Conservation (phyloP, 2,329 filamentous ascomycete genomes). For the Apiospora hydei region DNA sequence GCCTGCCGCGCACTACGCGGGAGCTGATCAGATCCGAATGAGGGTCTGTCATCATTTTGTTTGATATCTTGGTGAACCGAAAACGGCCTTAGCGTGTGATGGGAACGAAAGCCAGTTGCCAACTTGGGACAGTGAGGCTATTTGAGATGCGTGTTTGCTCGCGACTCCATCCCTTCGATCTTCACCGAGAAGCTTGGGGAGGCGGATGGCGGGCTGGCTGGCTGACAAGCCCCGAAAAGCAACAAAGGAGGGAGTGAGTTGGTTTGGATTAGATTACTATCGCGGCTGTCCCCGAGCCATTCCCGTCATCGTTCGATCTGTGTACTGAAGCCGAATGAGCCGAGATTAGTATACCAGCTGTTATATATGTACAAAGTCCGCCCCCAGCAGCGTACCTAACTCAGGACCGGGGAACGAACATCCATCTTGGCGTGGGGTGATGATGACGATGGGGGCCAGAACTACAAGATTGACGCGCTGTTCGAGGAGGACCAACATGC, state of each 20-base stretch:
- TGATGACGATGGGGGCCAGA: not conserved
- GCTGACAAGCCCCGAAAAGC: not conserved
- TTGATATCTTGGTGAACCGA: not conserved
- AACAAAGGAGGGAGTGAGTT: not conserved
- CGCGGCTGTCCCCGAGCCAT: constrained; percentile 6
- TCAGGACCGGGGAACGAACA: not conserved
- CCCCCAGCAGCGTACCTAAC: not conserved
- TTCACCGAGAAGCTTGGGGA: not conserved
- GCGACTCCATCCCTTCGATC: not conserved
- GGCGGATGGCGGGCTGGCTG: not conserved
- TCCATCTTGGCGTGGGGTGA: not conserved
- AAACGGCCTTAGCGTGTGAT: not conserved
- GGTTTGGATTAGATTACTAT: not conserved
- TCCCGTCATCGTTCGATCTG: not conserved
- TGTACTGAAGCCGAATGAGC: not conserved
- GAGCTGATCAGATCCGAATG: not conserved
- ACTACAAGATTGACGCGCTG: not conserved
- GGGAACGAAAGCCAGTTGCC: not conserved
- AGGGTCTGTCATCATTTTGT: not conserved
- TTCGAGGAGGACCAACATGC: not conserved
- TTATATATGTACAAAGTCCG: not conserved
- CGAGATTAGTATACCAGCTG: not conserved
- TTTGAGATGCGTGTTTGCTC: not conserved
- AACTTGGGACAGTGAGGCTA: not conserved
- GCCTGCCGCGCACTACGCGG: not conserved